Evolutionary conservation across 2,329 filamentous ascomycete species (phyloP).

Genomic region (Penicillium sp.): DNA sequence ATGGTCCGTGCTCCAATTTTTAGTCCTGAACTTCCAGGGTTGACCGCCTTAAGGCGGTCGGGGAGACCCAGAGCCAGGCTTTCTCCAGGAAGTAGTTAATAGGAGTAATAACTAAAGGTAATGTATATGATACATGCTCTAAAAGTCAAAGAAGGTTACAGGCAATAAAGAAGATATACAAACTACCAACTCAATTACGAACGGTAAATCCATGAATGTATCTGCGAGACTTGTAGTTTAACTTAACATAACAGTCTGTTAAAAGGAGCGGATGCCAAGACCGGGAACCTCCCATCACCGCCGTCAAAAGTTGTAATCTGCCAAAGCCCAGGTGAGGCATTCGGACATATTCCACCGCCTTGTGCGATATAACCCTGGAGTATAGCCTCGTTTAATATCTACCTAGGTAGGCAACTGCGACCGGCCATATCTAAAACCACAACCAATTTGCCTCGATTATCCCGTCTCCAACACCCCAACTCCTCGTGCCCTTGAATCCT

Average conservation of each 20-base stretch:
- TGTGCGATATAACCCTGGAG: neutral
- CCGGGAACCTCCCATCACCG: conserved; percentile 3
- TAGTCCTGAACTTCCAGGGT: too few relatives aligned
- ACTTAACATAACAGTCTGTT: neutral
- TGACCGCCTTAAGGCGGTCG: too few relatives aligned
- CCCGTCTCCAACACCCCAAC: neutral
- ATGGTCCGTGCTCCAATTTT: neutral
- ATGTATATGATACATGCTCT: neutral
- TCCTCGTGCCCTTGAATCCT: neutral
- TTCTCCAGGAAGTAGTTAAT: neutral
- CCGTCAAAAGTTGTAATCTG: conserved; percentile 1
- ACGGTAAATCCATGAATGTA: too few relatives aligned
- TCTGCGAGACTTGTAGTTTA: neutral
- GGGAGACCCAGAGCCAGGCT: neutral
- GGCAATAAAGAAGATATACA: too few relatives aligned
- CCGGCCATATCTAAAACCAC: neutral
- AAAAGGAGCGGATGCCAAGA: conserved; percentile 5
- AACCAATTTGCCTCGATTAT: neutral
- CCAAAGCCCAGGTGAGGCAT: neutral
- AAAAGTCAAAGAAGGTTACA: neutral
- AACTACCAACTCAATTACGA: neutral
- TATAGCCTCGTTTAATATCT: neutral
- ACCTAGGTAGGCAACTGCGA: neutral
- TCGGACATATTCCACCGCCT: neutral
- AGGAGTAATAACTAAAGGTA: too few relatives aligned